Evolutionary conservation across 2,329 filamentous ascomycete species (phyloP).

Genomic region (Penicillium expansum): DNA sequence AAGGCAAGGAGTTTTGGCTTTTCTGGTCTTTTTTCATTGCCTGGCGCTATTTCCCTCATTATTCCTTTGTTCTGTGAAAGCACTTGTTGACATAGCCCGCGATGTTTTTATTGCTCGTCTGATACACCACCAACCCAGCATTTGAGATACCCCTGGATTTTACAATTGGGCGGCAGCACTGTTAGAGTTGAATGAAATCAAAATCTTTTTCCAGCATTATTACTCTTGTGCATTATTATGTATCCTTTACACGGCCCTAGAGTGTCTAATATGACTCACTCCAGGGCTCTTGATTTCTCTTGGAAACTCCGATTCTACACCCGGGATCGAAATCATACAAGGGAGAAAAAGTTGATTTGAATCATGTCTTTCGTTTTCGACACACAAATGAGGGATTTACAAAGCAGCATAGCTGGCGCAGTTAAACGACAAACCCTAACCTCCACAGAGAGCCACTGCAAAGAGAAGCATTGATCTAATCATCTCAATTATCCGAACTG

Average conservation of each 20-base stretch:
- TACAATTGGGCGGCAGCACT: constrained; percentile 11
- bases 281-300: background rate
- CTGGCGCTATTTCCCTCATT: constrained; percentile 15
- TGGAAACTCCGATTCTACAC: background rate
- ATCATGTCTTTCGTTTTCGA: background rate
- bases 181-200: constrained; percentile 6
- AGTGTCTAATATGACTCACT: background rate
- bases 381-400: background rate
- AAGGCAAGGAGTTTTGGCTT: constrained; percentile 22
- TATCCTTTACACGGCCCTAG: background rate
- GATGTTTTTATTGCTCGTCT: constrained; percentile 3
- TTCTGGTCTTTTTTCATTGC: constrained; percentile 13
- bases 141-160: constrained; percentile 24
- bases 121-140: constrained; percentile 10
- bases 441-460: background rate
- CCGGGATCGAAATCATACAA: background rate
- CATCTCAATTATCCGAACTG: background rate
- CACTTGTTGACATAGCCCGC: constrained; percentile 4
- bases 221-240: background rate
- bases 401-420: background rate
- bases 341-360: background rate
- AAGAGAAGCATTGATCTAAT: background rate
- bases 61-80: background rate
- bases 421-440: background rate
- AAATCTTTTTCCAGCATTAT: background rate